Conservation (phyloP, 2,329 filamentous ascomycete species). For the Clonostachys sp. region DNA sequence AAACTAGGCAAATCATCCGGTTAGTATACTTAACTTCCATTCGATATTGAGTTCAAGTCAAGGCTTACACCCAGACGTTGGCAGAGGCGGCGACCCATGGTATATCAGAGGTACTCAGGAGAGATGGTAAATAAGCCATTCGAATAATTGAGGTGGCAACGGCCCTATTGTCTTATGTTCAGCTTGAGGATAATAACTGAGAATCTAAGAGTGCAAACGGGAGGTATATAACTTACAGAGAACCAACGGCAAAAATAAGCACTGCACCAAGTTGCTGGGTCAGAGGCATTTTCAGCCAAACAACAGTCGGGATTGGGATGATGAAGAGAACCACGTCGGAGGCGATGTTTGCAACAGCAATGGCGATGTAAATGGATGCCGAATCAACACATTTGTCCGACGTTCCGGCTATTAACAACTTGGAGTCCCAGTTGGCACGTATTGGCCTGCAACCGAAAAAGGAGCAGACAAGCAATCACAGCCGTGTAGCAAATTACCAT, state of each 20-base stretch:
- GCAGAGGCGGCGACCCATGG: slow-evolving; percentile 9
- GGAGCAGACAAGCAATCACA: slow-evolving; percentile 22
- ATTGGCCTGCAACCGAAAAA: slow-evolving; percentile 31
- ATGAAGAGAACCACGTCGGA: slow-evolving; percentile 41
- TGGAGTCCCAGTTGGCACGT: slow-evolving; percentile 1
- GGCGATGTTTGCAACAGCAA: slow-evolving; percentile 41
- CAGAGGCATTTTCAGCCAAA: slow-evolving; percentile 34
- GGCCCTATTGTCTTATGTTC: slow-evolving; percentile 13
- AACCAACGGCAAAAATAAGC: slow-evolving; percentile 37
- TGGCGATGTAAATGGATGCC: slow-evolving; percentile 41
- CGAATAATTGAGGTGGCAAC: slow-evolving; percentile 24
- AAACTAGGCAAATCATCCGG: background rate
- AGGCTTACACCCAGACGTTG: slow-evolving; percentile 9
- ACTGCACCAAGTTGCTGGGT: slow-evolving; percentile 40
- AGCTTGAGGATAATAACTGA: background rate
- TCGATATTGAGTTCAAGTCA: too few species aligned
- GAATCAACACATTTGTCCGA: slow-evolving; percentile 34
- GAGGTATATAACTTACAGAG: slow-evolving; percentile 14
- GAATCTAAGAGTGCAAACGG: too few species aligned
- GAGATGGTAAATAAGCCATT: slow-evolving; percentile 16
- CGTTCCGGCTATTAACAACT: slow-evolving; percentile 19
- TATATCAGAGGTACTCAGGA: slow-evolving; percentile 2
- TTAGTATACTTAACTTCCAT: too few species aligned
- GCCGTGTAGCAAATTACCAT: slow-evolving; percentile 22
- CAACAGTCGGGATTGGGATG: slow-evolving; percentile 31